These are phyloP conservation scores for Mycena latifolia DNA, from an alignment of 768 basidiomycete genomes.

Conservation along the genomic window DNA sequence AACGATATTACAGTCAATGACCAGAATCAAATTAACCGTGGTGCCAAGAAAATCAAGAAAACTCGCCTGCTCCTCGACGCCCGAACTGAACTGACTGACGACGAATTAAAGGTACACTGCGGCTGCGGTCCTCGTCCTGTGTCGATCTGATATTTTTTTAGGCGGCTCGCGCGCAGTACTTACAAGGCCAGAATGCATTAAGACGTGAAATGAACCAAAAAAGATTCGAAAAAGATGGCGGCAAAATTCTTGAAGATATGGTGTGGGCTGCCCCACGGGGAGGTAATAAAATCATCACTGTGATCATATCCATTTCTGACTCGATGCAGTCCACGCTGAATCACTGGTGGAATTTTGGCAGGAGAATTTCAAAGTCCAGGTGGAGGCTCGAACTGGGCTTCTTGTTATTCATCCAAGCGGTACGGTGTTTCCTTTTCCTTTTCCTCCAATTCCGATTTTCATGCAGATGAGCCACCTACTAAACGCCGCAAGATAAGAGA, in stretches of 20 bases:
- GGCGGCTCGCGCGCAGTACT: slow-evolving; percentile 75
- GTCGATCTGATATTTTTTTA: slow-evolving; percentile 40
- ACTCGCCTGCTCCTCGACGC: slow-evolving; percentile 75
- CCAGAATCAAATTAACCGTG: slow-evolving; percentile 34
- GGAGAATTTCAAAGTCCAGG: slow-evolving; percentile 76
- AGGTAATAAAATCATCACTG: slow-evolving; percentile 56
- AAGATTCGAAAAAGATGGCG: slow-evolving; percentile 66
- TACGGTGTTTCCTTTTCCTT: slow-evolving; percentile 31
- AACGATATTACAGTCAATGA: slow-evolving; percentile 45
- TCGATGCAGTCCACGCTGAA: slow-evolving; percentile 71
- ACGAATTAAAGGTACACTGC: slow-evolving; percentile 75
- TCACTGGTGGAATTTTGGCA: slow-evolving; percentile 82
- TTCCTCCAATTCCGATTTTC: background rate
- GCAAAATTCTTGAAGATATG: slow-evolving; percentile 68
- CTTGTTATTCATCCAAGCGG: slow-evolving; percentile 55
- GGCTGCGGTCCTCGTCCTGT: background rate
- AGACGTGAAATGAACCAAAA: slow-evolving; percentile 65
- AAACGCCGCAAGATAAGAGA: slow-evolving; percentile 62
- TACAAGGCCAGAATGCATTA: slow-evolving; percentile 69
- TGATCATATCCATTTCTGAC: slow-evolving; percentile 2
- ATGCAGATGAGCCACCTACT: slow-evolving; percentile 54
- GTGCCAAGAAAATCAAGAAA: slow-evolving; percentile 54
- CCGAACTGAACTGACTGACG: slow-evolving; percentile 85
- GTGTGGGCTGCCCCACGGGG: slow-evolving; percentile 76
- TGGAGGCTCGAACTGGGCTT: slow-evolving; percentile 68